These are phyloP conservation scores for Neonectria neomacrospora DNA, from an alignment of 2,329 filamentous ascomycete genomes.

Conservation along the genomic window DNA sequence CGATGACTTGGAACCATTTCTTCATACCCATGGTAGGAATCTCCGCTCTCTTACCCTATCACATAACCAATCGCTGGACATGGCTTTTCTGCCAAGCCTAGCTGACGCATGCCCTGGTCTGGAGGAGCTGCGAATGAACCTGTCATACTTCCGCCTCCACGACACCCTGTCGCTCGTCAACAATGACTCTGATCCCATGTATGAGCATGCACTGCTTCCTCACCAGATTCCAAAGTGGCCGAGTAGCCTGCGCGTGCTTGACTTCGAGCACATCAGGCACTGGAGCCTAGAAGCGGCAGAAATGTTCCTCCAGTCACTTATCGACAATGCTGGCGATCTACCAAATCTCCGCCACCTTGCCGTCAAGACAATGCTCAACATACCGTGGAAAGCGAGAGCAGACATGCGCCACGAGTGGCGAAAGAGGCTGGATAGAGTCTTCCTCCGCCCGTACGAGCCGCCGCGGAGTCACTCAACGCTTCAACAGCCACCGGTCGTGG, in stretches of 20 bases:
- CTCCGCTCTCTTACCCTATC: slow-evolving; percentile 76
- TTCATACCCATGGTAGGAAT: slow-evolving; percentile 73
- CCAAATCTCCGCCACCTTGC: slow-evolving; percentile 74
- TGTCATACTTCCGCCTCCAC: slow-evolving; percentile 80
- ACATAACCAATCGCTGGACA: slow-evolving; percentile 81
- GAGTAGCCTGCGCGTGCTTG: slow-evolving; percentile 72
- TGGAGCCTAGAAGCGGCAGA: slow-evolving; percentile 77
- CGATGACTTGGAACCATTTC: slow-evolving; percentile 71
- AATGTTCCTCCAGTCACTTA: slow-evolving; percentile 81
- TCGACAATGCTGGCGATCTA: slow-evolving; percentile 75
- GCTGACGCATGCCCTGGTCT: slow-evolving; percentile 76
- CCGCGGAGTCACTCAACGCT: slow-evolving; percentile 49
- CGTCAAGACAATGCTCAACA: slow-evolving; percentile 81
- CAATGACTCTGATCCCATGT: slow-evolving; percentile 77
- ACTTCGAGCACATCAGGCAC: slow-evolving; percentile 81
- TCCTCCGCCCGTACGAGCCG: slow-evolving; percentile 61
- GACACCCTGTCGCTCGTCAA: slow-evolving; percentile 62
- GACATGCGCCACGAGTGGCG: slow-evolving; percentile 84
- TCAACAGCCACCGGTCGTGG: slow-evolving; percentile 27
- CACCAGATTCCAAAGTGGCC: slow-evolving; percentile 84
- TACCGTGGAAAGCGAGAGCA: slow-evolving; percentile 84
- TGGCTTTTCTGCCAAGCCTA: slow-evolving; percentile 78
- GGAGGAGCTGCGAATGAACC: slow-evolving; percentile 77
- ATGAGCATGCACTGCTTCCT: slow-evolving; percentile 72
- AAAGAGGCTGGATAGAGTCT: slow-evolving; percentile 73